Evolutionary conservation across 495 filamentous ascomycete species (phyloP).

Genomic region (Neohortaea acidophila): DNA sequence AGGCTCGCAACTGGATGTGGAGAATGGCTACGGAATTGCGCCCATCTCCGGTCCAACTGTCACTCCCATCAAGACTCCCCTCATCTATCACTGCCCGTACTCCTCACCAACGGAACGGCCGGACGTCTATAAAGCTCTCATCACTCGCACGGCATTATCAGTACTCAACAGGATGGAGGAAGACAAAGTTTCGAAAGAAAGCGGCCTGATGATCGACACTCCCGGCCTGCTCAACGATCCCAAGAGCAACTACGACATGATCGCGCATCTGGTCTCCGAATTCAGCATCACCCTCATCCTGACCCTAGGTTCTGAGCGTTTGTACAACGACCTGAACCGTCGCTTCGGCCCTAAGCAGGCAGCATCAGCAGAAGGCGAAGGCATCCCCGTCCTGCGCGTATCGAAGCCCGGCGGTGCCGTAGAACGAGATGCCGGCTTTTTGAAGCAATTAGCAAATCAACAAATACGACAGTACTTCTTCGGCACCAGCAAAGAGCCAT

Average conservation of each 20-base stretch:
- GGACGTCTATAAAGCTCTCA: slow-evolving; percentile 53
- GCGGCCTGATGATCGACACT: slow-evolving; percentile 78
- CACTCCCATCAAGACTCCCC: slow-evolving; percentile 75
- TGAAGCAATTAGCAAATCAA: slow-evolving; percentile 52
- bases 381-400: slow-evolving; percentile 58
- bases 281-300: slow-evolving; percentile 52
- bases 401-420: slow-evolving; percentile 82
- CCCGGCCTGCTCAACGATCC: slow-evolving; percentile 50
- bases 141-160: slow-evolving; percentile 64
- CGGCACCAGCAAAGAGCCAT: slow-evolving; percentile 55
- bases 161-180: slow-evolving; percentile 65
- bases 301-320: slow-evolving; percentile 66
- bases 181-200: slow-evolving; percentile 49
- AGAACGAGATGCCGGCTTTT: slow-evolving; percentile 59
- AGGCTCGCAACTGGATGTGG: slow-evolving; percentile 70
- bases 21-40: slow-evolving; percentile 80
- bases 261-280: slow-evolving; percentile 73
- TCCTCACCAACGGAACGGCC: slow-evolving; percentile 59
- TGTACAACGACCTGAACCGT: slow-evolving; percentile 62
- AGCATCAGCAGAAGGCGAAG: slow-evolving; percentile 34
- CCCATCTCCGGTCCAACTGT: slow-evolving; percentile 79
- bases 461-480: slow-evolving; percentile 90
- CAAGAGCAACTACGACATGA: slow-evolving; percentile 50
- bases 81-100: slow-evolving; percentile 82
- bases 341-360: slow-evolving; percentile 54